These are phyloP conservation scores for Podila horticola DNA, from an alignment of 192 early-diverging fungal species.

Conservation along the genomic window DNA sequence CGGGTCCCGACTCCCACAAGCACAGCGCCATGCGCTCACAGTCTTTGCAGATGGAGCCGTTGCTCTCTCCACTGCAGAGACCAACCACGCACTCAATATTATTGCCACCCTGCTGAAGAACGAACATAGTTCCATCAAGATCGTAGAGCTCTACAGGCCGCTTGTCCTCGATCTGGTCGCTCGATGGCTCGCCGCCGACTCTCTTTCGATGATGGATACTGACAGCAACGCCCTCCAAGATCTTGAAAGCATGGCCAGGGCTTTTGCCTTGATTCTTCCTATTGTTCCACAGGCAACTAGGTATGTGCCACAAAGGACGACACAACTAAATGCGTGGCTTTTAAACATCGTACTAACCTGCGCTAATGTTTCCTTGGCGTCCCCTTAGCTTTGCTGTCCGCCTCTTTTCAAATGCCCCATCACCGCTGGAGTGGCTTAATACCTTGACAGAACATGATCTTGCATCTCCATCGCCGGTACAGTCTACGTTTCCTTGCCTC, in stretches of 20 bases:
- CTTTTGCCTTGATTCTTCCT: conserved; percentile 69
- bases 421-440: conserved; percentile 62
- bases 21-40: conserved; percentile 22
- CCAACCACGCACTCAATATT: conserved; percentile 25
- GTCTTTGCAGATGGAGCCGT: conserved; percentile 16
- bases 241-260: conserved; percentile 56
- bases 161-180: conserved; percentile 84
- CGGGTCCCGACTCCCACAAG: conserved; percentile 9
- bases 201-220: conserved; percentile 23
- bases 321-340: not conserved
- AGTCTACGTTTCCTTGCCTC: too few species aligned
- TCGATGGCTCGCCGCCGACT: conserved; percentile 72
- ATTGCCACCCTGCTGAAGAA: conserved; percentile 43
- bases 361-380: conserved; percentile 15
- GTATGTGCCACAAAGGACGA: conserved; percentile 43
- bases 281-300: conserved; percentile 78
- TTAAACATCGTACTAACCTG: not conserved
- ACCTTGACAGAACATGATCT: conserved; percentile 38
- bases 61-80: conserved; percentile 15
- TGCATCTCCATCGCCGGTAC: conserved; percentile 21
- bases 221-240: conserved; percentile 17
- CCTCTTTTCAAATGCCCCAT: conserved; percentile 63
- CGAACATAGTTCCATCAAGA: conserved; percentile 25
- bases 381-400: conserved; percentile 62
- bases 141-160: conserved; percentile 72